Base-by-base conservation (phyloP, 352 stramenopile species). In the Globisporangium yorkense region DNA sequence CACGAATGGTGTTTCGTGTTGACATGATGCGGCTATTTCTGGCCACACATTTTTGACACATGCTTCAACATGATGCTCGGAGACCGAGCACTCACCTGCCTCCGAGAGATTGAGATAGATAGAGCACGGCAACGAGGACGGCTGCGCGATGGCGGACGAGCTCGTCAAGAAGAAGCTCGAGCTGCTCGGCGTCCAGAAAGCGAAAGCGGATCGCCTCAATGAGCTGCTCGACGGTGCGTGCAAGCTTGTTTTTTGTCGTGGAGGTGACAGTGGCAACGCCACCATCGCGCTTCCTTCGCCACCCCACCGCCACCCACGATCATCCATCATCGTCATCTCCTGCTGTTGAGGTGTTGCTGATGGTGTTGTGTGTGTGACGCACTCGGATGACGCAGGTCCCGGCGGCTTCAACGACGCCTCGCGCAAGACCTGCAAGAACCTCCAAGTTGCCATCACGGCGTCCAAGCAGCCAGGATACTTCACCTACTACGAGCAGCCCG, bases 151-250 rank as follows among this genome's bases (percentile, higher is more conserved):
- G 65, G 67, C 67, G 29, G 75, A 89, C 21, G 75, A 87, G 53
- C 71, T 93, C 33, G 75, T 88, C 46, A 78, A 78, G 59, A 87
- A 92, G 70, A 89, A 93, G 45, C 65, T 88, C 43, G 79, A 89
- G 71, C 65, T 92, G 58, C 78, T 92, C 15, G 68, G 63, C 37
- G 71, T 77, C 51, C 83, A 92, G 63, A 84, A 77, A 45, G 67
- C 74, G 65, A 88, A 89, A 57, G 72, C 66, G 7, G 67, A 83
- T 20, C 70, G 69, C 51, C 72, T 93, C 56, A 59, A 89, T 51
- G 75, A 78, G 51, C 68, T 90, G 0, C 62, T 90, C 10, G 74
- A 69, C 20, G 76, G 76, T 88, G 46, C 24, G 68, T 20, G 3
- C 16, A 51, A 18, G 24, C 24, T 27, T 27, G 21, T 24, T 24